Evolutionary conservation across 176 grass and related monocot genomes (phyloP), one percentile per base, ranked within the genome.

Genomic region (Aegilops bicornis): DNA sequence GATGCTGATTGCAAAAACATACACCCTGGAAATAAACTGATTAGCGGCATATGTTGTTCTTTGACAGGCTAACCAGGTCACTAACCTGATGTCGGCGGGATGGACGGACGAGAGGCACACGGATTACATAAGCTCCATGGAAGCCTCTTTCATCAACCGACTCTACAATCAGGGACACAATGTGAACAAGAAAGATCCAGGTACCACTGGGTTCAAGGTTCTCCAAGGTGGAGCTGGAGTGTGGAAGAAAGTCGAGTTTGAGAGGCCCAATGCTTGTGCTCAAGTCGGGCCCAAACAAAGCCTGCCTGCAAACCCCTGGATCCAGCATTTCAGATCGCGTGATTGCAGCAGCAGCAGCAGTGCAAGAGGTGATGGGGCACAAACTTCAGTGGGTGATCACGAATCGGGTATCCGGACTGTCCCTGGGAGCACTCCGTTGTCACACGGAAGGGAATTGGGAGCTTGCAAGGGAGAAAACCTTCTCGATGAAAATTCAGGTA

Each of bases 51-150:
- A 42, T 72, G 52, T 32, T 36, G 64, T 78, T 88, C 15, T 81
- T 71, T 74, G 65, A 86, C 73, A 94, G 92, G 86, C 79, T 4
- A 86, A 83, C 80, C 73, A 42, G 70, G 77, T 79, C 20, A 52
- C 74, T 16, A 61, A 75, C 76, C 15, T 73, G 37, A 84, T 73
- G 77, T 91, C 92, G 0, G 67, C 86, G 4, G 92, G 92, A 32
- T 94, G 92, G 92, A 94, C 92, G 29, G 62, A 94, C 36, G 92
- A 94, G 80, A 91, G 85, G 22, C 89, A 94, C 79, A 77, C 89
- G 83, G 4, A 63, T 25, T 94, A 94, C 47, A 90, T 94, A 78
- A 89, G 73, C 87, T 94, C 89, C 25, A 88, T 94, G 86, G 92
- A 94, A 52, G 82, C 86, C 16, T 89, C 89, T 58, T 94, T 94